Evolutionary conservation across 805 yeast species (phyloP).

Genomic region (Suhomyces sp.): DNA sequence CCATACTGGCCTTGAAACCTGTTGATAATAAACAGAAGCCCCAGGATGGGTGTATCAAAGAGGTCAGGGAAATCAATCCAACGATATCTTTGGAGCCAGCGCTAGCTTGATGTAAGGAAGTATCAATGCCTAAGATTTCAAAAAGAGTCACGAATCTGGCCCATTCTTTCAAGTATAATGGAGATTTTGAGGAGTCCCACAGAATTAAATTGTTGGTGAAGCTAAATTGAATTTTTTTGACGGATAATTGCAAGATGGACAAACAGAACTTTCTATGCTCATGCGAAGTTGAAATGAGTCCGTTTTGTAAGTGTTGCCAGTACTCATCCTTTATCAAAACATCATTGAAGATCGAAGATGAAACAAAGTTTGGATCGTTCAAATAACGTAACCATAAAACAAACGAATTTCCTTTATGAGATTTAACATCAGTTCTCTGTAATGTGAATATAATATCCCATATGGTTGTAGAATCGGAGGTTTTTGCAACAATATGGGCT

Average conservation of each 20-base stretch:
- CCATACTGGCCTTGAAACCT: slow-evolving; percentile 75
- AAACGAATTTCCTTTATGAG: slow-evolving; percentile 42
- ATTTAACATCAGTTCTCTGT: slow-evolving; percentile 21
- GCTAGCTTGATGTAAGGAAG: slow-evolving; percentile 81
- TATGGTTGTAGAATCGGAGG: slow-evolving; percentile 19
- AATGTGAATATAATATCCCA: slow-evolving; percentile 50
- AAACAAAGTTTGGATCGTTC: slow-evolving; percentile 18
- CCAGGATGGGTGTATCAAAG: slow-evolving; percentile 67
- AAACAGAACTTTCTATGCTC: slow-evolving; percentile 70
- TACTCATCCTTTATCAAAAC: slow-evolving; percentile 24
- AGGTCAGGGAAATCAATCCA: slow-evolving; percentile 47
- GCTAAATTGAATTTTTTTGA: slow-evolving; percentile 44
- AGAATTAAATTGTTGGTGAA: slow-evolving; percentile 35
- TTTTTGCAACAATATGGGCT: neutral
- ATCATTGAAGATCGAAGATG: slow-evolving; percentile 24
- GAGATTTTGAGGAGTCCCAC: slow-evolving; percentile 40
- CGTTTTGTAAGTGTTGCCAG: slow-evolving; percentile 59
- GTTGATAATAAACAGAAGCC: slow-evolving; percentile 70
- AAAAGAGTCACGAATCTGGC: slow-evolving; percentile 67
- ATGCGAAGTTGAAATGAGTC: slow-evolving; percentile 55
- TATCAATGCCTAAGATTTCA: slow-evolving; percentile 80
- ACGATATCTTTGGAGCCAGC: slow-evolving; percentile 70
- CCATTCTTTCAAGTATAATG: slow-evolving; percentile 56
- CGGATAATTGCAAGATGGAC: slow-evolving; percentile 61
- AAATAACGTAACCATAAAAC: slow-evolving; percentile 59